Base-by-base conservation (phyloP, 371 early-diverging fungal species). In the Funneliformis caledonium region DNA sequence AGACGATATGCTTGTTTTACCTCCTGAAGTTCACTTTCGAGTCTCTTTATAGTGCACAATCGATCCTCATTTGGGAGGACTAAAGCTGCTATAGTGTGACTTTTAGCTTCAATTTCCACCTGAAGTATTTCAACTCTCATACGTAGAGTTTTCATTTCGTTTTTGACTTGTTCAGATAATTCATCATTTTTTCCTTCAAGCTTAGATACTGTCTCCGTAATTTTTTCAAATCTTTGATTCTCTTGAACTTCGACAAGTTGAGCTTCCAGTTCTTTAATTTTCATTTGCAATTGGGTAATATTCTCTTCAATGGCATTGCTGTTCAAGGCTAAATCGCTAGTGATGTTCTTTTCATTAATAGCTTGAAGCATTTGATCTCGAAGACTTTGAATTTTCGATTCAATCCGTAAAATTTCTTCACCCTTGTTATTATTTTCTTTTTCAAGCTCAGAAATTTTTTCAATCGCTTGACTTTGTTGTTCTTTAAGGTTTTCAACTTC, bases 331-430 rank as follows among this genome's bases (percentile, higher is more conserved):
- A 56, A 4, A 1, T 56, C 56, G 19, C 86, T 61, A 2, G 85
- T 83, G 45, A 85, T 86, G 31, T 87, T 87, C 10, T 86, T 76
- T 75, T 87, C 88, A 60, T 87, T 85, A 4, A 82, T 37, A 1
- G 87, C 82, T n/a, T 84, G 85, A 37, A 83, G 82, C 59, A 87
- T 82, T 31, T 86, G 85, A 12, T 83, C 78, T 12, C 83, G 80
- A 11, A 87, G 56, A 56, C 80, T 74, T 9, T 81, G 76, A 19
- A 85, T 56, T 9, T 80, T 81, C 10, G 76, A 59, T 33, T 86
- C 83, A n/a, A 87, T 64, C 22, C 81, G 80, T 14, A 42, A 45
- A 2, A 84, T 82, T 9, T 81, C 85, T 1, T 84, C 60, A 4
- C 64, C 4, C 9, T 33, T 64, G 1, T 82, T 73, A 52, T 85